These are phyloP conservation scores for Lolium multiflorum DNA, from an alignment of 176 grass and related monocot species.

Conservation along the genomic window DNA sequence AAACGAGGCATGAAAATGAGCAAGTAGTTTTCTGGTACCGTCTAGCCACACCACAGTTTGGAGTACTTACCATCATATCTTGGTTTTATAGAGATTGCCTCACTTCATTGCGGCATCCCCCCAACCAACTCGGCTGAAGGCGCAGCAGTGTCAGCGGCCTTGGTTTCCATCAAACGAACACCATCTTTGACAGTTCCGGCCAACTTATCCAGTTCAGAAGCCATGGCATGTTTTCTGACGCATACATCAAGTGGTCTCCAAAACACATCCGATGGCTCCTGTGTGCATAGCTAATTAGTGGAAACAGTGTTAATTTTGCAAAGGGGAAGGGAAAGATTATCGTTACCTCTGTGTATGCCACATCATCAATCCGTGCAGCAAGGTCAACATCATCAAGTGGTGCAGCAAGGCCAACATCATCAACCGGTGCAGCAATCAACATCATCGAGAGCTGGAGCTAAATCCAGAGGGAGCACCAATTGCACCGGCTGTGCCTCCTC, in stretches of 20 bases:
- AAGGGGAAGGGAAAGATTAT: background rate
- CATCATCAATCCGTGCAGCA: conserved; percentile 8
- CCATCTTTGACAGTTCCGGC: no score
- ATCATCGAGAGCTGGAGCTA: background rate
- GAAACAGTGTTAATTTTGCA: background rate
- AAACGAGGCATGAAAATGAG: no score
- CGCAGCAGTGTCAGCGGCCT: no score
- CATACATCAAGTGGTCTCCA: background rate
- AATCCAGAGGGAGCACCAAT: background rate
- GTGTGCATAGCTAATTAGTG: background rate
- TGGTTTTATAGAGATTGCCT: no score
- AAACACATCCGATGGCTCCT: no score
- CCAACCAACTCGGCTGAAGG: no score
- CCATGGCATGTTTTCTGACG: background rate
- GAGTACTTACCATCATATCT: no score
- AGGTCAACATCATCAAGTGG: background rate
- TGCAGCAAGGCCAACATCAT: no score
- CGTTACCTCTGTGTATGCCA: background rate
- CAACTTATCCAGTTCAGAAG: background rate
- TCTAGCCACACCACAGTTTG: no score
- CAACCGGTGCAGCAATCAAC: background rate
- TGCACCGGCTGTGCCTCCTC: background rate
- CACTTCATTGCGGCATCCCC: no score
- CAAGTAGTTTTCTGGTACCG: no score
- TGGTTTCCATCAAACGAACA: no score